Evolutionary conservation across 352 stramenopile species (phyloP).

Genomic region (Pythium rhizo-oryzae): DNA sequence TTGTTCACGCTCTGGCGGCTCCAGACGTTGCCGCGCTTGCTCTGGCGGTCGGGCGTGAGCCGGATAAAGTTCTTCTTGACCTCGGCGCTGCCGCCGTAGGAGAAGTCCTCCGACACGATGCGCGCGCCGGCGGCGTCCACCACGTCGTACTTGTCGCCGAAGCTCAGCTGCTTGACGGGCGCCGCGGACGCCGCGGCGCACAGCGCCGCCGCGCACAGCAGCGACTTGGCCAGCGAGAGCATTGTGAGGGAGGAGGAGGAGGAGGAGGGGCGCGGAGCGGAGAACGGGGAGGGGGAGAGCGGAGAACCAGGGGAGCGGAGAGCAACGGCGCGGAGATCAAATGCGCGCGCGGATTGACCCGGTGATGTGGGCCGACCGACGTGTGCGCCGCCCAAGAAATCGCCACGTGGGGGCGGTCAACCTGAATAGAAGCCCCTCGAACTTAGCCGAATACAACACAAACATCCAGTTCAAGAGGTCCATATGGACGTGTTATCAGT

Average conservation of each 20-base stretch:
- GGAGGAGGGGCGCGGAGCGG: not conserved
- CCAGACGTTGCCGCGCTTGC: conserved; percentile 81
- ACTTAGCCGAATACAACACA: not conserved
- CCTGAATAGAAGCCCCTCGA: conserved; percentile 20
- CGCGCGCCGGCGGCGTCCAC: conserved; percentile 60
- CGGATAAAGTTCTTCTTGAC: conserved; percentile 88
- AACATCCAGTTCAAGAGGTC: conserved; percentile 16
- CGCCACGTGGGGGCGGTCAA: conserved; percentile 28
- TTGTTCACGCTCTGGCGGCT: conserved; percentile 47
- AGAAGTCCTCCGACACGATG: conserved; percentile 77
- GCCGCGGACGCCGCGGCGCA: conserved; percentile 29
- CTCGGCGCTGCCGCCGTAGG: conserved; percentile 68
- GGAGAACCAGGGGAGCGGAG: no score
- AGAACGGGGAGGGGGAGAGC: conserved; percentile 10
- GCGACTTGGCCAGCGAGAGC: conserved; percentile 18
- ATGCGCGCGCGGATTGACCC: not conserved
- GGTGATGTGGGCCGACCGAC: not conserved
- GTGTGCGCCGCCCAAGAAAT: conserved; percentile 22
- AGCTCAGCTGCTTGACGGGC: conserved; percentile 70
- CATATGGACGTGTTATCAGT: conserved; percentile 28
- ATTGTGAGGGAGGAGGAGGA: conserved; percentile 2
- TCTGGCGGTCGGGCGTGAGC: conserved; percentile 88
- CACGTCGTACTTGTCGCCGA: conserved; percentile 69
- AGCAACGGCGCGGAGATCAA: not conserved
- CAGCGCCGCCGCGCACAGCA: conserved; percentile 30